phyloP scores from a whole-genome alignment of 352 stramenopile species.

The Phytophthora ohioensis region DNA sequence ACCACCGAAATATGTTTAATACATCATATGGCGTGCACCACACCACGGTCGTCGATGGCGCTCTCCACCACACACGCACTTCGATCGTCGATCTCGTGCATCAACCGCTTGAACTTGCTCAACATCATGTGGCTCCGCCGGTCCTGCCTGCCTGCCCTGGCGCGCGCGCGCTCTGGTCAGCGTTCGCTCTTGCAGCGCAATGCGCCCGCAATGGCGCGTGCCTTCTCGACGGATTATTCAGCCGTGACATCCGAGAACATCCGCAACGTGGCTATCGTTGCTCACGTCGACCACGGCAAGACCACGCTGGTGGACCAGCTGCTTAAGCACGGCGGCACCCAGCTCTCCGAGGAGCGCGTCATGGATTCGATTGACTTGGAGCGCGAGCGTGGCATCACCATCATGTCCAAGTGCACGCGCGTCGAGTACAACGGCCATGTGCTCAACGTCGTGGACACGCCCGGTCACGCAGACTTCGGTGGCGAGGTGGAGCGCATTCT shows the following conservation, averaged over 20 bases:
- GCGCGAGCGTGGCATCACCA: constrained; percentile 99
- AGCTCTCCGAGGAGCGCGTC: constrained; percentile 87
- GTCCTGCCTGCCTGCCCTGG: constrained; percentile 52
- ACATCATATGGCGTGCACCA: constrained; percentile 1
- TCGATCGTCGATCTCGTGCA: neutral
- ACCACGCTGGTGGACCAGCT: constrained; percentile 98
- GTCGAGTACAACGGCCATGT: constrained; percentile 95
- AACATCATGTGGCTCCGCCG: constrained; percentile 73
- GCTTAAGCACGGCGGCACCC: constrained; percentile 96
- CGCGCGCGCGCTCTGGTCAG: constrained; percentile 41
- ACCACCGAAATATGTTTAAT: constrained; percentile 18
- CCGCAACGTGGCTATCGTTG: constrained; percentile 92
- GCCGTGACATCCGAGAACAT: constrained; percentile 63
- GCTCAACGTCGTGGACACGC: constrained; percentile 98
- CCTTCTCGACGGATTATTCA: constrained; percentile 57
- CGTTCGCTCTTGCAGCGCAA: constrained; percentile 44
- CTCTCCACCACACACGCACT: constrained; percentile 5
- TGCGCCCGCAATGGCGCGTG: constrained; percentile 38
- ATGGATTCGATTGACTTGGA: constrained; percentile 99
- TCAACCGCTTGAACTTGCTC: constrained; percentile 23
- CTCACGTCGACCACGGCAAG: constrained; percentile 99
- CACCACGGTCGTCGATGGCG: neutral
- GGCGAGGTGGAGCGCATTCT: constrained; percentile 98
- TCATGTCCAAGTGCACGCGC: constrained; percentile 98
- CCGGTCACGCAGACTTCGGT: constrained; percentile 98